Evolutionary conservation across 805 yeast genomes (phyloP), one percentile per base, ranked within the genome.

Genomic region (Hyphopichia homilentoma): DNA sequence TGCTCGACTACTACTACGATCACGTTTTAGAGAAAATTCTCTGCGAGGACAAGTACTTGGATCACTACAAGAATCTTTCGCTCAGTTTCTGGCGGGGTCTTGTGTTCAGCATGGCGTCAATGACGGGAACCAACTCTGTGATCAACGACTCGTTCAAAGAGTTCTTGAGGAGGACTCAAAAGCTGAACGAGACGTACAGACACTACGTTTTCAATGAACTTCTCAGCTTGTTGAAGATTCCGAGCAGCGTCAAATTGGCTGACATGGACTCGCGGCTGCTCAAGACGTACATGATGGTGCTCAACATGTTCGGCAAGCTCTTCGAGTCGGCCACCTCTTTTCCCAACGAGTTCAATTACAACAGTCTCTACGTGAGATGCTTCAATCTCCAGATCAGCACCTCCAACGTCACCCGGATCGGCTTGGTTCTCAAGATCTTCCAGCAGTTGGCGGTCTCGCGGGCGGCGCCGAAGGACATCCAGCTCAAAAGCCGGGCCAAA

Each of bases 341-440:
- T n/a, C 72, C 73, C 0, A 16, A 9, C 0, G 34, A 25, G 2
- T 58, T 60, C 26, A 45, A 50, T 16, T 44, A 54, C 13, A 45
- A 59, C 22, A 54, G 62, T 1, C 49, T 79, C 4, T 74, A 61
- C 27, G 61, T 73, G 1, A 56, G 77, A 19, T 53, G 73, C 4
- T 77, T 68, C 57, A 81, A 81, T 46, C 50, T 77, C 21, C 81
- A 79, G 33, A 55, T 81, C 21, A 70, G 70, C 36, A 71, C 77
- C 1, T 48, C 62, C 4, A 66, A 64, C 31, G 27, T 59, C 6
- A 35, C 52, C 0, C 50, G 78, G 25, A 39, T 77, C 1, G 43
- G 52, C 1, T 43, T 61, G 9, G 68, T 71, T 0, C 47, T 78
- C 4, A 54, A 61, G 31, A 39, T 77, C 0, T 70, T 80, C 40